Percentiles rank a stretch among this genome's conserved stretches.
phyloP scores from a whole-genome alignment of 1,139 yeast species.

The Geotrichum carabidarum region DNA sequence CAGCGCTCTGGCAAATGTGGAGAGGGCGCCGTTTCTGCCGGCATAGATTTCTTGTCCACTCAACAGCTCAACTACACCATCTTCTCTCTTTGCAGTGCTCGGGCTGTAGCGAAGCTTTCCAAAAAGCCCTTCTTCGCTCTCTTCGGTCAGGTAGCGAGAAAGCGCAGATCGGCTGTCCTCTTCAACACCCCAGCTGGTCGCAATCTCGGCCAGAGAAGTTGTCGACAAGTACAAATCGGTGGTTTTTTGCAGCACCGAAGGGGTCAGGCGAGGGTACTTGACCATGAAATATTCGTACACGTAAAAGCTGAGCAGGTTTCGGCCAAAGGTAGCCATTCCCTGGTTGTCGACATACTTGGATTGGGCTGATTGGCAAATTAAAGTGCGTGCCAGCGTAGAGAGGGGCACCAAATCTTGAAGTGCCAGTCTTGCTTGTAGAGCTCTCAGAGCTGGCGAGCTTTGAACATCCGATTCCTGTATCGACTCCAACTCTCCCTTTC shows the following conservation, averaged over 20 bases:
- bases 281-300: constrained; percentile 67
- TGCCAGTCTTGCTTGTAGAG: constrained; percentile 74
- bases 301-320: constrained; percentile 67
- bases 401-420: constrained; percentile 45
- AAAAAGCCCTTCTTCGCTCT: constrained; percentile 31
- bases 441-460: constrained; percentile 48
- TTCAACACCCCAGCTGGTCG: constrained; percentile 81
- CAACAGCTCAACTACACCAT: constrained; percentile 41
- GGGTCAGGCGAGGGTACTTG: constrained; percentile 85
- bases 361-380: constrained; percentile 50
- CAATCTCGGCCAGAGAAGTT: constrained; percentile 58
- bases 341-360: constrained; percentile 60
- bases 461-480: constrained; percentile 11
- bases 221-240: constrained; percentile 68
- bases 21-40: constrained; percentile 41
- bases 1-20: constrained; percentile 50
- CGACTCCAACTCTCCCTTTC: constrained; percentile 20
- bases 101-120: constrained; percentile 36
- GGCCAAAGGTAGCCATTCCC: constrained; percentile 79
- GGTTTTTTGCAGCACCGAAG: constrained; percentile 67
- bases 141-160: constrained; percentile 60
- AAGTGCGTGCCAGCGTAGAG: constrained; percentile 73
- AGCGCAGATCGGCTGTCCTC: constrained; percentile 59
- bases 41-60: constrained; percentile 35
- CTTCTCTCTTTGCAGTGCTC: constrained; percentile 34